These are phyloP conservation scores for Panaeolus cyanescens DNA, from an alignment of 768 basidiomycete genomes.

Conservation along the genomic window DNA sequence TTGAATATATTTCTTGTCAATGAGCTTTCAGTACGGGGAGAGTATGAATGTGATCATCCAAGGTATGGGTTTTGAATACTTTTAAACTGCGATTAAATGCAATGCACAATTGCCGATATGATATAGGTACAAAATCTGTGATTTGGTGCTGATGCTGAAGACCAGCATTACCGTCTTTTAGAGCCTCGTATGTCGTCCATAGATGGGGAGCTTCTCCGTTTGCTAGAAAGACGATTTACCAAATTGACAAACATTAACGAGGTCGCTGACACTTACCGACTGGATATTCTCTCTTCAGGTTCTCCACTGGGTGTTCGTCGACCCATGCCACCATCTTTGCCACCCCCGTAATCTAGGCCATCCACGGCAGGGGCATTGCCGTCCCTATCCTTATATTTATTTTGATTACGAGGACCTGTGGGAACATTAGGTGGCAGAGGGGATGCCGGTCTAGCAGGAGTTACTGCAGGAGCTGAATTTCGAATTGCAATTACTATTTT, in stretches of 20 bases:
- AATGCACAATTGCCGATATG: background rate
- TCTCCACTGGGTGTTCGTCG: slow-evolving; percentile 66
- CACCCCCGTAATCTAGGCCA: slow-evolving; percentile 77
- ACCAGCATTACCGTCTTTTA: slow-evolving; percentile 61
- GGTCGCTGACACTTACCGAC: slow-evolving; percentile 42
- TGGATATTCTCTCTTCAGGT: slow-evolving; percentile 65
- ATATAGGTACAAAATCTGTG: slow-evolving; percentile 6
- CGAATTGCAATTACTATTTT: slow-evolving; percentile 7
- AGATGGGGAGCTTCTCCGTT: slow-evolving; percentile 73
- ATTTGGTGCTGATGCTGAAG: background rate
- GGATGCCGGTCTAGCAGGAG: slow-evolving; percentile 75
- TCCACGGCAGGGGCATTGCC: slow-evolving; percentile 84
- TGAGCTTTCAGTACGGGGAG: too few relatives aligned
- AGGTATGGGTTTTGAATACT: too few relatives aligned
- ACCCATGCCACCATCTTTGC: slow-evolving; percentile 42
- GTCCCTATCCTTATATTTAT: slow-evolving; percentile 89
- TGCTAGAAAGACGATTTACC: slow-evolving; percentile 40
- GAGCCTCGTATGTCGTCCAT: slow-evolving; percentile 68
- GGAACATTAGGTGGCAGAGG: slow-evolving; percentile 87
- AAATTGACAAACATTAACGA: background rate
- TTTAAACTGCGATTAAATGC: background rate
- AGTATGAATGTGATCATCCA: too few relatives aligned
- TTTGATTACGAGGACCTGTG: slow-evolving; percentile 85
- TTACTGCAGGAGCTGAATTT: slow-evolving; percentile 38
- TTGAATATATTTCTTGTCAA: too few relatives aligned